A percentile compares a stretch with the other conserved stretches of the same genome.
Conservation (phyloP, 1,139 yeast genomes). For the Ogataea hybrid region DNA sequence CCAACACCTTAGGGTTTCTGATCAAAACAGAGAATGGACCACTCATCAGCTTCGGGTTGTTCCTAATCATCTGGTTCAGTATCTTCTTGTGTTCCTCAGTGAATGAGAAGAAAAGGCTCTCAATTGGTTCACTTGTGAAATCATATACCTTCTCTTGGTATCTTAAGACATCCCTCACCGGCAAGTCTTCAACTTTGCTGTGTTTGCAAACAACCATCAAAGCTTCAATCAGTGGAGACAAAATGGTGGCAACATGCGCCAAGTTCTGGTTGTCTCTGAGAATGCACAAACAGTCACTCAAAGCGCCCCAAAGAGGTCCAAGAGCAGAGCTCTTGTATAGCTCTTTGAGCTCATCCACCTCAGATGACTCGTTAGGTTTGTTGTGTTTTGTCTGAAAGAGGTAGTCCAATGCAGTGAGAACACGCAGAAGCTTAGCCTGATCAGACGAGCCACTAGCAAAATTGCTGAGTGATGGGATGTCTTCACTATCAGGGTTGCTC, state of each 20-base stretch:
- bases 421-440: conserved; percentile 81
- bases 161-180: conserved; percentile 55
- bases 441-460: conserved; percentile 83
- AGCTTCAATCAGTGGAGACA: conserved; percentile 86
- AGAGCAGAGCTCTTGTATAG: conserved; percentile 68
- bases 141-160: conserved; percentile 62
- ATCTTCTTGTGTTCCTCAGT: conserved; percentile 90
- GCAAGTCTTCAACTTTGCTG: conserved; percentile 66
- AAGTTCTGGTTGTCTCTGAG: conserved; percentile 50
- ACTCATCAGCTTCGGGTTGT: conserved; percentile 91
- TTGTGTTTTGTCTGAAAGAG: conserved; percentile 52
- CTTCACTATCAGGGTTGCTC: conserved; percentile 38
- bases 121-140: conserved; percentile 74
- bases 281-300: conserved; percentile 70
- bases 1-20: conserved; percentile 84
- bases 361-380: conserved; percentile 31
- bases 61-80: conserved; percentile 87
- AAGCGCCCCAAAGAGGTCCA: conserved; percentile 82
- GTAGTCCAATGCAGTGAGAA: conserved; percentile 86
- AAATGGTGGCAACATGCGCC: conserved; percentile 72
- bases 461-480: conserved; percentile 44
- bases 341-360: conserved; percentile 49
- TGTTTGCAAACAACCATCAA: conserved; percentile 95
- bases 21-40: conserved; percentile 94
- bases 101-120: conserved; percentile 76